Evolutionary conservation across 345 rosid species (phyloP), one percentile per base, ranked within the genome.

Genomic region (Eucalyptus grandis): DNA sequence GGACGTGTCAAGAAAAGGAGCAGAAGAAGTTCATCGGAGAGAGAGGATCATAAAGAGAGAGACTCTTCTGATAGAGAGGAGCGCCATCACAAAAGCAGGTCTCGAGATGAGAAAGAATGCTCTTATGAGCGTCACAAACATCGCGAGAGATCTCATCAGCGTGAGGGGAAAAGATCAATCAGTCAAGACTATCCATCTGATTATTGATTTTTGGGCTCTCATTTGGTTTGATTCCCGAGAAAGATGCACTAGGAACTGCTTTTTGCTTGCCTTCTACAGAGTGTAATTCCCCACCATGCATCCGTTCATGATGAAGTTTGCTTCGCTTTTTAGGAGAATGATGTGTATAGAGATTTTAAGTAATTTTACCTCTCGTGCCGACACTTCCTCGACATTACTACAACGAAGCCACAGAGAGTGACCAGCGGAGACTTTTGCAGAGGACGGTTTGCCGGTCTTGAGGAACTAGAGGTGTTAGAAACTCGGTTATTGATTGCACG

Each of bases 1-100:
- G 86, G 87, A 86, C 50, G 72, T 89, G 87, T 49, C 46, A 65
- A 67, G 44, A 88, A 88, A 88, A 88, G 46, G 31, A 93, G 89
- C 88, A 86, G 37, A 89, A 88, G 89, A 62, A 87, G 89, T 88
- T 88, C 88, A 60, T 87, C 11, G 54, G 93, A 89, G 91, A 91
- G 86, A 90, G 95, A 93, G 60, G 93, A 91, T 54, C 87, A 77
- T 31, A 87, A 40, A 30, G 87, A 27, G 67, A 90, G 90, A 87
- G 90, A 88, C 54, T 60, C 86, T 53, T 88, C 85, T 53, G 93
- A 92, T n/a, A 87, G 37, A 85, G 92, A 90, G 49, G 94, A 87
- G 15, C 87, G 88, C 87, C 89, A 91, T 88, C 90, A 86, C 87
- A 90, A 88, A 88, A 90, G 91, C 90, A 89, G 90, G 54, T 90